These are phyloP conservation scores for Xerophyta viscosa DNA, from an alignment of 106 monocot species.

Conservation along the genomic window DNA sequence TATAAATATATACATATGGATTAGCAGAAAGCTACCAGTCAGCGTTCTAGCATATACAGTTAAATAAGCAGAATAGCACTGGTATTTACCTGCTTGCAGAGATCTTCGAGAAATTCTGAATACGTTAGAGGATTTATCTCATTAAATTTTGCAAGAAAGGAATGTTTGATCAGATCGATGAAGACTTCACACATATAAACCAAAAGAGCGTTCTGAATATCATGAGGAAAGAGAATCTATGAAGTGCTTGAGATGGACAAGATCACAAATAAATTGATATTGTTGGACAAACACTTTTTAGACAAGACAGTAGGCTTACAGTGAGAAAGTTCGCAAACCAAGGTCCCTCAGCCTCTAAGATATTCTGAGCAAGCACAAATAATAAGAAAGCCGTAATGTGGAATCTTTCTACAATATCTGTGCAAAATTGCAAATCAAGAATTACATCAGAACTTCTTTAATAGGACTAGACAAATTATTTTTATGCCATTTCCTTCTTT, in stretches of 20 bases:
- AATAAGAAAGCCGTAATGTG: constrained; percentile 65
- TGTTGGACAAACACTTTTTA: not conserved
- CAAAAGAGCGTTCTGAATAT: constrained; percentile 56
- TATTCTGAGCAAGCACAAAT: constrained; percentile 82
- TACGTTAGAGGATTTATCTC: constrained; percentile 92
- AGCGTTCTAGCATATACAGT: too few relatives aligned
- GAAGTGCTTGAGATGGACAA: too few relatives aligned
- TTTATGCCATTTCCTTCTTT: too few relatives aligned
- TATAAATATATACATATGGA: too few relatives aligned
- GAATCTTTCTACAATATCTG: constrained; percentile 76
- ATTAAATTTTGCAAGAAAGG: constrained; percentile 95
- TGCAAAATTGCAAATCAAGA: constrained; percentile 3
- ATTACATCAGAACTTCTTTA: too few relatives aligned
- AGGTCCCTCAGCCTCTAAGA: constrained; percentile 72
- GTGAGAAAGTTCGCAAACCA: constrained; percentile 63
- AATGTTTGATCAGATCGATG: constrained; percentile 87
- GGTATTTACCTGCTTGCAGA: constrained; percentile 75
- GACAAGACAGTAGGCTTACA: constrained; percentile 29
- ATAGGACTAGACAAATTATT: too few relatives aligned
- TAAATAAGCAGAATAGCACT: not conserved
- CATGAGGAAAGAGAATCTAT: constrained; percentile 8
- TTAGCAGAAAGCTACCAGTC: not conserved
- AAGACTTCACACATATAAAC: constrained; percentile 88
- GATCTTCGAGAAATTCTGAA: constrained; percentile 92
- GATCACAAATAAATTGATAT: too few relatives aligned